Base-by-base conservation (phyloP, 345 rosid genomes). In the Ceriops zippeliana region DNA sequence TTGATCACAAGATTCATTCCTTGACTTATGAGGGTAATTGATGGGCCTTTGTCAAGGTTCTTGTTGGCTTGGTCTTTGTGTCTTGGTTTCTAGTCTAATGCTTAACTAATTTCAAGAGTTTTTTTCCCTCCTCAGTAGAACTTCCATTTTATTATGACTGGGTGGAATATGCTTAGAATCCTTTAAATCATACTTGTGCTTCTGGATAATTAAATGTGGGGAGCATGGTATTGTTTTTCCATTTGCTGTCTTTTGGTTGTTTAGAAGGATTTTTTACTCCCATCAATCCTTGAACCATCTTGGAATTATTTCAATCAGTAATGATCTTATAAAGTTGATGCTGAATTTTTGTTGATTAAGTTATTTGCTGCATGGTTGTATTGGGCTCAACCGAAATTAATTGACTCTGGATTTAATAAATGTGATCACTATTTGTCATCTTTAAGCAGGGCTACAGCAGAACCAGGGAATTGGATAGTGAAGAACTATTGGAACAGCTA, bases 401-500 rank as follows among this genome's bases (percentile, higher is more conserved):
- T 37, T 3, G 7, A 16, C 34, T 27, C 66, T 64, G 42, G 26
- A 20, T 35, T 34, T 6, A 11, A 16, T 69, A 10, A 24, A 30
- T 20, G 16, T 32, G 46, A 4, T 65, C n/a, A 51, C 32, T 63
- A 51, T 53, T 37, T 62, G 42, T 68, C 67, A 51, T 62, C 69
- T 70, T 69, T 62, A 73, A 63, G 53, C 87, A 96, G 98, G 96
- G 95, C 46, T 90, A 92, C 72, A 83, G 98, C 82, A 90, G 82
- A 86, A 92, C 97, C 30, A 88, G 95, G 80, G 97, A 90, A 20
- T 80, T 96, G 83, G 88, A 78, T 53, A 81, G 92, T 74, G 91
- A 90, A 81, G 97, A 85, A 42, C 78, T 92, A 61, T 79, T 96
- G 86, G 96, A 83, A 73, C 98, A 96, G 79, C 69, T 96, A 81